Conservation (phyloP, 495 filamentous ascomycete genomes). For the Tuber aestivum region DNA sequence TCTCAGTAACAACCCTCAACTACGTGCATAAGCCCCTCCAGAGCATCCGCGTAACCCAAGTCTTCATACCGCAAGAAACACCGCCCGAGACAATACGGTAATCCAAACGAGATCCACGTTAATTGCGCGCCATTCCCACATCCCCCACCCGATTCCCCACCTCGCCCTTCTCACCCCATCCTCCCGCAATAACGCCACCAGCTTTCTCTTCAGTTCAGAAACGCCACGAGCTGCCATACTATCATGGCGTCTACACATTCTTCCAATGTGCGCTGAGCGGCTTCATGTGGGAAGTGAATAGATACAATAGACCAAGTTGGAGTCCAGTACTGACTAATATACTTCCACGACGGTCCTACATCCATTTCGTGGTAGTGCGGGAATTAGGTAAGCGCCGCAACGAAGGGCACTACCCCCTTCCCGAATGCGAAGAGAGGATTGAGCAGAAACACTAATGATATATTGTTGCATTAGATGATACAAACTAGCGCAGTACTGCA, state of each 20-base stretch:
- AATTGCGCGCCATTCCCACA: background rate
- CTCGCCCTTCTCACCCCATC: background rate
- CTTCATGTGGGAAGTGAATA: slow-evolving; percentile 75
- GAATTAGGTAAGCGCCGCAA: no score
- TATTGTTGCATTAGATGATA: no score
- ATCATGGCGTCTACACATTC: slow-evolving; percentile 55
- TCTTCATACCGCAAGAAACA: background rate
- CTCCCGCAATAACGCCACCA: background rate
- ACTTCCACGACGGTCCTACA: no score
- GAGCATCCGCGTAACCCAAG: no score
- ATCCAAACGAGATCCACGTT: background rate
- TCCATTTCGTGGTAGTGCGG: no score
- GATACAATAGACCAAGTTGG: slow-evolving; percentile 66
- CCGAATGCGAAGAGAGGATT: no score
- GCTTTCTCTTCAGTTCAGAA: background rate
- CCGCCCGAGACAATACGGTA: background rate
- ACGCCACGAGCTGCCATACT: background rate
- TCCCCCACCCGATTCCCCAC: no score
- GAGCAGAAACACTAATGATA: no score
- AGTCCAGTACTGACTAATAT: no score
- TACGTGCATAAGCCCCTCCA: background rate
- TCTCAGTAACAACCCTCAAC: no score
- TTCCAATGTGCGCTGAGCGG: slow-evolving; percentile 62
- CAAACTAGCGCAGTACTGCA: no score
- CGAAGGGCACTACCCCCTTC: no score